These are phyloP conservation scores for Quercus agrifolia DNA, from an alignment of 306 rosid genomes.

Conservation along the genomic window DNA sequence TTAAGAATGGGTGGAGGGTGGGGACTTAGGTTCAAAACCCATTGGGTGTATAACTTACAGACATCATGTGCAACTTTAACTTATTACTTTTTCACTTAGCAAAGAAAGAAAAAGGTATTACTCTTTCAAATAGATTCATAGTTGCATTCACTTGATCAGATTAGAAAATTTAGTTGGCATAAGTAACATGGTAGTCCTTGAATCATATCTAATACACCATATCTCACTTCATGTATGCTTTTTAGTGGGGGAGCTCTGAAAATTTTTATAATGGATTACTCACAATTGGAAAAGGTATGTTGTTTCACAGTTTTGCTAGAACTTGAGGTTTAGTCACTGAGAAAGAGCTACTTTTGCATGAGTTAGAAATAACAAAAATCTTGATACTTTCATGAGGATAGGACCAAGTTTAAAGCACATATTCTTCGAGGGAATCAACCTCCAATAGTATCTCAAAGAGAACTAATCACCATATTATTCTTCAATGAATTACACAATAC, in stretches of 20 bases:
- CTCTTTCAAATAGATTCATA: neutral
- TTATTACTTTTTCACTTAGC: neutral
- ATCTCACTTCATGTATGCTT: neutral
- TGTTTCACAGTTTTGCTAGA: neutral
- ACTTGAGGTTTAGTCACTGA: neutral
- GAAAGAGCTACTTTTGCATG: neutral
- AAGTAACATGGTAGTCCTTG: neutral
- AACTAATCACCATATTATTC: no score
- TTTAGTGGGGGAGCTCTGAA: neutral
- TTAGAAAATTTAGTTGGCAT: neutral
- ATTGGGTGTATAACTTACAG: no score
- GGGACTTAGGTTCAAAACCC: no score
- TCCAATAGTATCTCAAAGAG: no score
- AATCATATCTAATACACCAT: neutral
- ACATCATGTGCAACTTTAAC: neutral
- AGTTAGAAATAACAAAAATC: neutral
- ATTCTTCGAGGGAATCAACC: neutral
- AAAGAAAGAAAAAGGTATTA: no score
- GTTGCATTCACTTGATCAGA: neutral
- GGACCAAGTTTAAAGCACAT: neutral
- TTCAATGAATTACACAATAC: no score
- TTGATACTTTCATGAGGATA: neutral
- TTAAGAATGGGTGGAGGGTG: no score
- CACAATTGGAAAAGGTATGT: neutral
- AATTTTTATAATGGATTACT: neutral